These are phyloP conservation scores for Talaromyces sp. DNA, from an alignment of 2,329 filamentous ascomycete genomes.

Conservation along the genomic window DNA sequence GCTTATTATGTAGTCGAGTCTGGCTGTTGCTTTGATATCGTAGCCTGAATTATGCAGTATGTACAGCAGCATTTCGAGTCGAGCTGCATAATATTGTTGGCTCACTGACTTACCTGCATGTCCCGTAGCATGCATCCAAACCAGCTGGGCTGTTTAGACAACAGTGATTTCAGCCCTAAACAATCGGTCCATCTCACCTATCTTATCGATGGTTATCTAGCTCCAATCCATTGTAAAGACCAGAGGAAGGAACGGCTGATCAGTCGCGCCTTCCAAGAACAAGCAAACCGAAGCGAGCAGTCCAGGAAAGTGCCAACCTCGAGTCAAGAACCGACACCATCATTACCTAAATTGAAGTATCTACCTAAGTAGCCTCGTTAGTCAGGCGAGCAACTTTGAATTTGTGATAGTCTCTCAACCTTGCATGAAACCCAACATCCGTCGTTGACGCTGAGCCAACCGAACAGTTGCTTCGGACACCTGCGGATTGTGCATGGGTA, in stretches of 20 bases:
- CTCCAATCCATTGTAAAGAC: not conserved
- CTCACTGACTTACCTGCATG: not conserved
- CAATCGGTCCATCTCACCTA: not conserved
- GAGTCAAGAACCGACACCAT: not conserved
- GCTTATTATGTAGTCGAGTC: not conserved
- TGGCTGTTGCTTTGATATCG: not conserved
- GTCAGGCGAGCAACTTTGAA: not conserved
- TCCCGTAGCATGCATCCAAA: not conserved
- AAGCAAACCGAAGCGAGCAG: not conserved
- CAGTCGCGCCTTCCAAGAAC: not conserved
- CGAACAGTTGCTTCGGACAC: not conserved
- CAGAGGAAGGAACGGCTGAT: not conserved
- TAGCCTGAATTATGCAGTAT: not conserved
- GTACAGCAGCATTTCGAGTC: not conserved
- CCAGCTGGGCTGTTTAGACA: not conserved
- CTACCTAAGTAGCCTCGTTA: not conserved
- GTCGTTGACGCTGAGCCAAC: not conserved
- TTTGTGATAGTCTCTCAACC: conserved; percentile 5
- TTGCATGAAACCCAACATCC: conserved; percentile 6
- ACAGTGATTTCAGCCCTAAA: not conserved
- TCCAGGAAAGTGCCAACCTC: not conserved
- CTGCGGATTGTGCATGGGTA: not conserved
- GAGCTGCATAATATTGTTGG: not conserved
- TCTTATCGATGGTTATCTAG: not conserved
- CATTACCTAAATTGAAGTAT: not conserved